Evolutionary conservation across 352 stramenopile genomes (phyloP).

Genomic region (Pythium pyrilobum): DNA sequence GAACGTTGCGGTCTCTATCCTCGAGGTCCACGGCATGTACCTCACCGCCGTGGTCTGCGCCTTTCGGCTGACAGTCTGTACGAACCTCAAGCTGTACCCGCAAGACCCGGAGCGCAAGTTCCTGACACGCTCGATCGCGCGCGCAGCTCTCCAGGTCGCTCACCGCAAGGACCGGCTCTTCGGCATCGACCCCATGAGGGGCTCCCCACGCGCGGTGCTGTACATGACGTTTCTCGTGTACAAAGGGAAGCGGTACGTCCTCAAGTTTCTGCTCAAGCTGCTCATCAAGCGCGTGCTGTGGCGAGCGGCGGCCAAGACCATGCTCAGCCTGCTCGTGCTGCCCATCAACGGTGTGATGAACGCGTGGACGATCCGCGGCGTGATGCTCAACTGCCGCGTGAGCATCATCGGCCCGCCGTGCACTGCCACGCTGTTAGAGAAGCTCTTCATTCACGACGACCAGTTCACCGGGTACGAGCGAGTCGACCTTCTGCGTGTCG

Average conservation of each 20-base stretch:
- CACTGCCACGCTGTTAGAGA: constrained; percentile 28
- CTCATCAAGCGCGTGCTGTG: constrained; percentile 50
- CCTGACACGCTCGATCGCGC: constrained; percentile 36
- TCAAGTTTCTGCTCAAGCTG: constrained; percentile 54
- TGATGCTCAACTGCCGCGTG: constrained; percentile 45
- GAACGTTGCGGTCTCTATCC: constrained; percentile 39
- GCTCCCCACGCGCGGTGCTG: constrained; percentile 33
- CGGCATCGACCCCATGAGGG: constrained; percentile 45
- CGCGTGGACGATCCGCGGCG: constrained; percentile 34
- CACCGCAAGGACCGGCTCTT: constrained; percentile 40
- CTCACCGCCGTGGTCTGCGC: constrained; percentile 29
- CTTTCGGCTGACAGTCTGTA: constrained; percentile 38
- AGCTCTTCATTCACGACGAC: constrained; percentile 24
- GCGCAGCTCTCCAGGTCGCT: constrained; percentile 38
- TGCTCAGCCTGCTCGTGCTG: constrained; percentile 37
- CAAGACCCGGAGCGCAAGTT: constrained; percentile 48
- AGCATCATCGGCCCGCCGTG: constrained; percentile 44
- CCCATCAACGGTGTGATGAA: constrained; percentile 44
- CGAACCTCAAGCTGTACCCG: constrained; percentile 36
- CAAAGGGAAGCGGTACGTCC: constrained; percentile 45
- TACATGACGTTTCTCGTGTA: constrained; percentile 36
- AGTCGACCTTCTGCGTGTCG: constrained; percentile 41
- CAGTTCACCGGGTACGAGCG: constrained; percentile 29
- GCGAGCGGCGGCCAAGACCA: constrained; percentile 34
- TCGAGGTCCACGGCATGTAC: constrained; percentile 45